Evolutionary conservation across 495 filamentous ascomycete species (phyloP).

Genomic region (Penicillium simplicissimum): DNA sequence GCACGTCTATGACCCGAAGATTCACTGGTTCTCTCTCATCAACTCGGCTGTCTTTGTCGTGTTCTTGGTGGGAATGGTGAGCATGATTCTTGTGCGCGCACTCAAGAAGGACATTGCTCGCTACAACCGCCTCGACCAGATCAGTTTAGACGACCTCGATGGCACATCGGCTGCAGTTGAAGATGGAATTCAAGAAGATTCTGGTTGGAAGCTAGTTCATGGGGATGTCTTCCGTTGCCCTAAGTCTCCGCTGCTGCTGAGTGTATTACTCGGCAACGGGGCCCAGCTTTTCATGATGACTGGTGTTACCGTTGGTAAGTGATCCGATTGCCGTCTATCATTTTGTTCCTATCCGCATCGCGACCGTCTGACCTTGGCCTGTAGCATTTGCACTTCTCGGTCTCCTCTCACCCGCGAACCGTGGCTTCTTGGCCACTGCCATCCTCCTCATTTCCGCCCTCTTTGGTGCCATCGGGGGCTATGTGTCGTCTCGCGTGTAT

Average conservation of each 20-base stretch:
- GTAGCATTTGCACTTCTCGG: conserved; percentile 83
- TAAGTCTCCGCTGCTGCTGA: conserved; percentile 75
- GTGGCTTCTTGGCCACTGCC: conserved; percentile 86
- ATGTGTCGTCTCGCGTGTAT: conserved; percentile 84
- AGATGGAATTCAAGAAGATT: conserved; percentile 95
- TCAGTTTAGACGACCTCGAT: conserved; percentile 81
- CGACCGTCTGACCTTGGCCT: conserved; percentile 11
- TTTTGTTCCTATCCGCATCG: neutral
- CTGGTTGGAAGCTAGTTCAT: conserved; percentile 97
- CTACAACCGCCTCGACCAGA: conserved; percentile 88
- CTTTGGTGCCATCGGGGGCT: conserved; percentile 91
- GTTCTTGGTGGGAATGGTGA: conserved; percentile 87
- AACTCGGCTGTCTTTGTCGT: conserved; percentile 92
- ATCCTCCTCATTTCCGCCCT: conserved; percentile 91
- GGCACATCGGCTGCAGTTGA: conserved; percentile 72
- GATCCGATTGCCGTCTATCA: neutral
- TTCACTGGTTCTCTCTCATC: conserved; percentile 97
- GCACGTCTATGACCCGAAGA: conserved; percentile 91
- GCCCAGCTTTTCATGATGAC: conserved; percentile 98
- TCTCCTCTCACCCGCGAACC: conserved; percentile 92
- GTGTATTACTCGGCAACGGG: conserved; percentile 88
- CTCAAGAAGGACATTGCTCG: conserved; percentile 91
- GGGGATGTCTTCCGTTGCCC: conserved; percentile 96
- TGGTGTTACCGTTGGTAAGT: conserved; percentile 75
- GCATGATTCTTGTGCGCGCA: conserved; percentile 82